Evolutionary conservation across 1,284 basidiomycete species (phyloP), one percentile per base, ranked within the genome.

Genomic region (Tetrapyrgos nigripes): DNA sequence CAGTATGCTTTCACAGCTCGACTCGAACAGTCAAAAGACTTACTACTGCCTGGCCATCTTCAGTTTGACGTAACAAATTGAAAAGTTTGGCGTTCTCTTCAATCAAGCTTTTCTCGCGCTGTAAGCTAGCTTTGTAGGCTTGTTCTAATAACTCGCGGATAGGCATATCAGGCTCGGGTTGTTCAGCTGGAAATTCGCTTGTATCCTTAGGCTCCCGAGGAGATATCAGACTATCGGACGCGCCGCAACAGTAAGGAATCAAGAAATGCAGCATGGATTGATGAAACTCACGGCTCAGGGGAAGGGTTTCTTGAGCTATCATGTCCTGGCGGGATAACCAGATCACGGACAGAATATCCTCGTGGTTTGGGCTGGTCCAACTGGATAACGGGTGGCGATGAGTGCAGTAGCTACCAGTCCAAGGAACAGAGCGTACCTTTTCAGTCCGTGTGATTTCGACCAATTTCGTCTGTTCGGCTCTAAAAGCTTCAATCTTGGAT

Each of bases 401-500:
- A 21, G 54, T n/a, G 8, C n/a, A n/a, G n/a, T n/a, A n/a, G n/a
- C n/a, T n/a, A n/a, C n/a, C n/a, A n/a, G n/a, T n/a, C n/a, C n/a
- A n/a, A n/a, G n/a, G n/a, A n/a, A 33, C 8, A 33, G 8, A 8
- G 8, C 31, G 9, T 33, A 33, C 31, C 8, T 33, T 33, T 33
- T 33, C 31, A 33, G 14, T 33, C 9, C 31, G 31, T 8, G 50
- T 26, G 24, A 57, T 45, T n/a, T 52, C 45, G 14, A 53, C n/a
- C 17, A 68, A 51, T n/a, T 53, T 49, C 27, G 59, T 59, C 27
- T 68, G 58, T 53, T 74, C 72, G 5, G 62, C 23, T 10, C 58
- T 59, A 27, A 73, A 70, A 5, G 57, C 59, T 17, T 71, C 66
- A 6, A 73, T 64, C 49, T 64, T 62, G 3, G 57, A 33, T 17